Base-by-base conservation (phyloP, 1,139 yeast species). In the Blastobotrys buckinghamii region DNA sequence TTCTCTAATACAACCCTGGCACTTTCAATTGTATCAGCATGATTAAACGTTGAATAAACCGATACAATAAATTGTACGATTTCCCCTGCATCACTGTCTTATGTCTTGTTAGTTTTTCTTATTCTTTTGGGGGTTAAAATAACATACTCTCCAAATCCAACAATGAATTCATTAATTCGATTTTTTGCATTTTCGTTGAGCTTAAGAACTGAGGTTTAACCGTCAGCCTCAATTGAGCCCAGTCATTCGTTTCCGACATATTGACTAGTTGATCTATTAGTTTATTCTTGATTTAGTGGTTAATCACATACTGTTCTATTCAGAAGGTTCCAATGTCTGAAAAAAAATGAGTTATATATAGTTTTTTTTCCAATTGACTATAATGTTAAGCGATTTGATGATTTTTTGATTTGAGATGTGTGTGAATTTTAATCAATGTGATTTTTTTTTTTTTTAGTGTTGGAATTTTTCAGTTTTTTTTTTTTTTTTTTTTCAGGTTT, bases 1-100 rank as follows among this genome's bases (percentile, higher is more conserved):
- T 45, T 42, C n/a, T 26, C 6, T 6, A 48, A 45, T 7, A 30
- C 20, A 29, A 47, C 52, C 9, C n/a, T 13, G 7, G 48, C 53
- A 7, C 48, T 49, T 27, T 32, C 39, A 17, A 58, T 39, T 9
- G 52, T 42, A 15, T 46, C 43, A 19, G 39, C 41, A 29, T 53
- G 53, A 6, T 46, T 35, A 20, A 44, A 50, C 19, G 39, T 48
- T 2, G 51, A 33, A 26, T 48, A 43, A n/a, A 42, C 41, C 9
- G 49, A 38, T 13, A 52, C 42, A 10, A 50, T 47, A 10, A 55
- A 15, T 13, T 44, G 47, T 2, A 48, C 43, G 22, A 47, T 44
- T 20, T 50, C 50, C 2, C 4, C 15, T 12, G 16, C 10, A 36
- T 26, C 13, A 6, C 27, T 36, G 24, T 36, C 16, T 36, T 16